Evolutionary conservation across 108 stramenopile genomes (phyloP), one percentile per base, ranked within the genome.

Genomic region (Nitzschia sp.): DNA sequence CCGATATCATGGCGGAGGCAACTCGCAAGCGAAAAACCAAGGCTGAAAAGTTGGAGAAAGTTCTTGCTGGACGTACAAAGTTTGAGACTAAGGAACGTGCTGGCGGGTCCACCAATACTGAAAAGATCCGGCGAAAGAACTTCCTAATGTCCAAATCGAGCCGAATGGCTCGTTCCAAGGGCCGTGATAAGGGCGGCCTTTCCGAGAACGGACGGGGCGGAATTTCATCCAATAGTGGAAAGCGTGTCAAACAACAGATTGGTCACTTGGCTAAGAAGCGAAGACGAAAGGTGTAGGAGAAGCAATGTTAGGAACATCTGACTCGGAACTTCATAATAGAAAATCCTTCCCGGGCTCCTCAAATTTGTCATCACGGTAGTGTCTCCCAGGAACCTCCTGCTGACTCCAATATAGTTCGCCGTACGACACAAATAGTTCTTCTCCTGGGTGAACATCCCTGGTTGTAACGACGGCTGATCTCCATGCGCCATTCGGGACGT

Each of bases 61-160:
- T 92, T 30, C 48, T 91, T 25, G 83, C 84, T 15, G 95, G 92
- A 18, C 75, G 95, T 18, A 66, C 84, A 18, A 81, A 87, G 56
- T 93, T 90, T 69, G 90, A 95, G 75, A 53, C 76, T 51, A 93
- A 89, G 68, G 76, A 68, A 34, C 87, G 95, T 18, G 83, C 78
- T 27, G 96, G 96, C 46, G 96, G 96, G 45, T 86, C 87, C 23
- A 97, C 95, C 27, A 97, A 97, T 72, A 88, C 80, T 9, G 96
- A 97, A 75, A 97, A 97, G 80, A 76, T 73, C 63, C 75, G 95
- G 46, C 91, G 80, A 57, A 97, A 97, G 88, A 96, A 92, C 71
- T 97, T 93, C 59, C 47, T 82, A 30, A 97, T 97, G 96, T 72
- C 83, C 26, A 91, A 90, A 61, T 82, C 78, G 34, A 83, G 89